Base-by-base conservation (phyloP, 345 rosid species). In the Stellera chamaejasme region DNA sequence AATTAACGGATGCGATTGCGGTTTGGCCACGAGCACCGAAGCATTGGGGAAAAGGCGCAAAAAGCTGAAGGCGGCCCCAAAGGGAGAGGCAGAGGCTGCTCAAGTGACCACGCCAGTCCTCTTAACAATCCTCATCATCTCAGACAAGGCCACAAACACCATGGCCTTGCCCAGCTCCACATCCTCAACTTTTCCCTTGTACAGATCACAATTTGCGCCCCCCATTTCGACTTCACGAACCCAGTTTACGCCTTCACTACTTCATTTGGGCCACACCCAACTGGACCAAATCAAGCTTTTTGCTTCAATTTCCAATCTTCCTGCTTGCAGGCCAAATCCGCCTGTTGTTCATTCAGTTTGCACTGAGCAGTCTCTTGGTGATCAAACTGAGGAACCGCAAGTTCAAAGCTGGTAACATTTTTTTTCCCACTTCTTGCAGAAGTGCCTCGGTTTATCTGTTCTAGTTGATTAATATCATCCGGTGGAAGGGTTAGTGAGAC, bases 391-490 rank as follows among this genome's bases (percentile, higher is more conserved):
- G 10, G 71, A 66, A 26, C 73, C 72, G 23, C 66, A 62, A 62
- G 76, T 74, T 59, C 72, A 59, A 64, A 81, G 69, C 87, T 42
- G 86, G 94, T 81, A 62, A 62, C 43, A 3, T 44, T 25, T 28
- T n/a, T 10, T 49, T 41, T 56, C 16, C 11, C 13, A n/a, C 9
- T 32, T 16, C 50, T 2, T 8, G 14, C 2, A 27, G 12, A 45
- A 15, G 15, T 36, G 6, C 11, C 19, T 42, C 62, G 59, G 6
- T n/a, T 61, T 13, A 39, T 13, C 27, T 25, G 11, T 16, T 39
- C 13, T 7, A 39, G 39, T 19, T 14, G 6, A 11, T 41, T 32
- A 8, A 11, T 23, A 59, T 16, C 10, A 60, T 16, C 26, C n/a
- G 27, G 52, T 49, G 3, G 2, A 16, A 27, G 4, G 19, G 27